A percentile compares a stretch with the other conserved stretches of the same genome.
Evolutionary conservation across 1,284 basidiomycete genomes (phyloP).

Genomic region (Nidula niveotomentosa): DNA sequence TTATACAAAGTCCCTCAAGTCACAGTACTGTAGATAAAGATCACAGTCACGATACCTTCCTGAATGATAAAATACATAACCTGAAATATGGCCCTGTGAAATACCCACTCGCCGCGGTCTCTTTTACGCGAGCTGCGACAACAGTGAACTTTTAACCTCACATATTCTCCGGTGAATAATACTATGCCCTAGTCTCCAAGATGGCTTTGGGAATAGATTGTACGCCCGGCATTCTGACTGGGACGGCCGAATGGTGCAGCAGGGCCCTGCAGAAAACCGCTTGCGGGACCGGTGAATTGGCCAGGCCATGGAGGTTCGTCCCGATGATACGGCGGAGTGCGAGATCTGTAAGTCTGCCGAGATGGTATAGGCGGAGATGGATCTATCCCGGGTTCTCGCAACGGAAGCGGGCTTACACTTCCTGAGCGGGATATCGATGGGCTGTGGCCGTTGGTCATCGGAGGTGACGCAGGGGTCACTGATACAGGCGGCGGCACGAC

Average conservation of each 20-base stretch:
- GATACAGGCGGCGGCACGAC: conserved; percentile 11
- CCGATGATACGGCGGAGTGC: conserved; percentile 21
- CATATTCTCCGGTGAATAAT: too few relatives aligned
- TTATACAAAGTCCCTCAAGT: too few relatives aligned
- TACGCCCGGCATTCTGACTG: conserved; percentile 49
- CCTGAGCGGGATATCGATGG: conserved; percentile 16
- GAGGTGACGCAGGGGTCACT: conserved; percentile 6
- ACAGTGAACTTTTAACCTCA: too few relatives aligned
- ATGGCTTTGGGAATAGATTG: conserved; percentile 53
- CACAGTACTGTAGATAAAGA: too few relatives aligned
- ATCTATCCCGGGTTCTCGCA: too few relatives aligned
- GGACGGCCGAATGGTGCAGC: conserved; percentile 30
- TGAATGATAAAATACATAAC: too few relatives aligned
- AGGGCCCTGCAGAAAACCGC: conserved; percentile 40
- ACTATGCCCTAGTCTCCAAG: conserved; percentile 27
- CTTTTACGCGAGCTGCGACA: too few relatives aligned
- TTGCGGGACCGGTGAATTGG: conserved; percentile 43
- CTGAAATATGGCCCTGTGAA: too few relatives aligned
- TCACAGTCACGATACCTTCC: too few relatives aligned
- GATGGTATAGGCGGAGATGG: conserved; percentile 21
- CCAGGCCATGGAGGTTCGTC: conserved; percentile 31
- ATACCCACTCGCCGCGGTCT: too few relatives aligned
- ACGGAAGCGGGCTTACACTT: conserved; percentile 17
- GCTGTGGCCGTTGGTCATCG: conserved; percentile 17
- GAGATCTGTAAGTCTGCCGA: conserved; percentile 19